A percentile compares a stretch with the other conserved stretches of the same genome.
Evolutionary conservation across 192 early-diverging fungal species (phyloP).

Genomic region (Jimgerdemannia flammicorona): DNA sequence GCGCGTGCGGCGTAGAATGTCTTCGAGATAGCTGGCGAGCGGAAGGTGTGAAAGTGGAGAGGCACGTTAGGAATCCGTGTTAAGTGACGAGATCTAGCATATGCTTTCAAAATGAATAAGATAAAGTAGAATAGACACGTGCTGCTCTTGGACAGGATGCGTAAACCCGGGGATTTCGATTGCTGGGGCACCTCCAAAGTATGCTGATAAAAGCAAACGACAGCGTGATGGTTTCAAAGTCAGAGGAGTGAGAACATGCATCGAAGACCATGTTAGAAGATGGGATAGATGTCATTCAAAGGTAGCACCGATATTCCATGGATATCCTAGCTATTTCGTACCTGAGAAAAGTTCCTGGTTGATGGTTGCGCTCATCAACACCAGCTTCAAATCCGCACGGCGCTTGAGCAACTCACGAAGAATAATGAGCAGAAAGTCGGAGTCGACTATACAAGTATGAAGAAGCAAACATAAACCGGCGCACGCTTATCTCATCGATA

Average conservation of each 20-base stretch:
- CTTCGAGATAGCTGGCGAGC: conserved; percentile 51
- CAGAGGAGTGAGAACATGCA: not conserved
- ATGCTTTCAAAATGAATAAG: no score
- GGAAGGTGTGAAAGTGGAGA: not conserved
- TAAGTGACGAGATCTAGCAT: conserved; percentile 16
- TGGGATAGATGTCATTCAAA: no score
- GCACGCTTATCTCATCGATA: not conserved
- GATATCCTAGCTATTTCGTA: not conserved
- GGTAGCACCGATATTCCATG: no score
- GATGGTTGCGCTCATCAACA: conserved; percentile 78
- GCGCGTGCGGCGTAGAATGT: conserved; percentile 54
- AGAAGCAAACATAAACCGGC: not conserved
- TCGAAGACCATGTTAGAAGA: not conserved
- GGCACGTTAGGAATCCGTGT: not conserved
- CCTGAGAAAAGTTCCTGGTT: conserved; percentile 58
- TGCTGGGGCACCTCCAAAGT: conserved; percentile 55
- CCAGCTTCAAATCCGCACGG: conserved; percentile 52
- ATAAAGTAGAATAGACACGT: not conserved
- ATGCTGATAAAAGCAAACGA: conserved; percentile 21
- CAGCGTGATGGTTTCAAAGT: not conserved
- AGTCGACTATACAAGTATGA: conserved; percentile 44
- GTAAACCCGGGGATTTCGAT: conserved; percentile 75
- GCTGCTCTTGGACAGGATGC: conserved; percentile 66
- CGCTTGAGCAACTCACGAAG: conserved; percentile 53
- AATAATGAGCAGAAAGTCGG: conserved; percentile 70